Percentiles rank a stretch among this genome's conserved stretches.
Conservation (phyloP, 768 basidiomycete genomes). For the Lactarius akahatsu region DNA sequence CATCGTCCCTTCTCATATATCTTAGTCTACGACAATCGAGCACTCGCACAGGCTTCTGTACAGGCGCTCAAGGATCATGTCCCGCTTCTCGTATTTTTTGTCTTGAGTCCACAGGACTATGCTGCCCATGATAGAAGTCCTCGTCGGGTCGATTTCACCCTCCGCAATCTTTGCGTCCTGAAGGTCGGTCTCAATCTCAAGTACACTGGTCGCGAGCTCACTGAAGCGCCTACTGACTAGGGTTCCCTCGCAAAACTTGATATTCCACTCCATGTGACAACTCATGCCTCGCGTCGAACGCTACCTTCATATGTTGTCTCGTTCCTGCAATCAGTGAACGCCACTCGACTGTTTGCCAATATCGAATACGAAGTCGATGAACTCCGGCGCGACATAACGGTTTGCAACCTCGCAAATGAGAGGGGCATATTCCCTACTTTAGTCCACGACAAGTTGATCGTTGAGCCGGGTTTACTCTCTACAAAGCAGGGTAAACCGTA, state of each 20-base stretch:
- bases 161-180: constrained; percentile 72
- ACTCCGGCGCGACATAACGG: constrained; percentile 68
- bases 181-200: constrained; percentile 46
- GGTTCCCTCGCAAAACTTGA: constrained; percentile 54
- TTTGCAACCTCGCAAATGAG: constrained; percentile 55
- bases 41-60: constrained; percentile 67
- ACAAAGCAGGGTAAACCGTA: constrained; percentile 69
- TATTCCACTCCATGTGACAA: constrained; percentile 67
- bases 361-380: constrained; percentile 94
- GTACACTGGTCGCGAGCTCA: neutral
- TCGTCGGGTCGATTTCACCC: constrained; percentile 79
- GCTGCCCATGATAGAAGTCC: constrained; percentile 76
- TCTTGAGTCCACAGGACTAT: constrained; percentile 84
- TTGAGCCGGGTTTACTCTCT: constrained; percentile 73
- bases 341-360: constrained; percentile 69
- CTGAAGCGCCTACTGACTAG: constrained; percentile 36
- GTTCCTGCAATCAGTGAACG: constrained; percentile 49
- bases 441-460: constrained; percentile 73
- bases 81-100: constrained; percentile 75
- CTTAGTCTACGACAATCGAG: constrained; percentile 80
- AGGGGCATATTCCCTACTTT: constrained; percentile 57
- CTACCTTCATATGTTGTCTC: constrained; percentile 61
- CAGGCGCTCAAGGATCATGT: constrained; percentile 55
- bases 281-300: constrained; percentile 54
- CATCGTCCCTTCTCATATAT: constrained; percentile 15